These are phyloP conservation scores for Tuber umbilicatum DNA, from an alignment of 495 filamentous ascomycete genomes.

Conservation along the genomic window DNA sequence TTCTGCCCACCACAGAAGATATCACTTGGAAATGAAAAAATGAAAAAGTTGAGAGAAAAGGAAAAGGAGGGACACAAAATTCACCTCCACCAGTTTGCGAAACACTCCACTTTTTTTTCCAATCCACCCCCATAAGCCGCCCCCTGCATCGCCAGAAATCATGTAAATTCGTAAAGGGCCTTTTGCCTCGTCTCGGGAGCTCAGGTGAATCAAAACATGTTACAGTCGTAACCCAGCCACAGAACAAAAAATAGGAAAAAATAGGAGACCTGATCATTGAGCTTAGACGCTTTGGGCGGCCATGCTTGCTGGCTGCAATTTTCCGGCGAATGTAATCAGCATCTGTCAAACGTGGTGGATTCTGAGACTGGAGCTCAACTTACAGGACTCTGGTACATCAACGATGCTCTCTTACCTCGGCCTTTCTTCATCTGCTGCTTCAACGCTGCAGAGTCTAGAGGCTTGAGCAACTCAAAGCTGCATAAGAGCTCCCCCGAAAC, in stretches of 20 bases:
- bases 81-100: background rate
- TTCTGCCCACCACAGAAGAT: background rate
- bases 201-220: background rate
- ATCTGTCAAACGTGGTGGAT: background rate
- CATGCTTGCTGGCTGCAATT: slow-evolving; percentile 37
- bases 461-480: slow-evolving; percentile 95
- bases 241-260: background rate
- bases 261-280: background rate
- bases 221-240: background rate
- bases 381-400: slow-evolving; percentile 41
- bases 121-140: background rate
- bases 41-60: background rate
- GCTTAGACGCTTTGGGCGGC: slow-evolving; percentile 39
- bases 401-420: slow-evolving; percentile 61
- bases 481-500: slow-evolving; percentile 89
- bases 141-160: background rate
- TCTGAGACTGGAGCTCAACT: slow-evolving; percentile 11
- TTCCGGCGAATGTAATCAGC: slow-evolving; percentile 13
- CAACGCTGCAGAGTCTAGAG: slow-evolving; percentile 88
- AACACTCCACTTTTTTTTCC: background rate
- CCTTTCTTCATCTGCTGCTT: slow-evolving; percentile 99
- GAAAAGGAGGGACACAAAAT: background rate
- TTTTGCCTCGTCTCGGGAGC: background rate
- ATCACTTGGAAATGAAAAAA: background rate
- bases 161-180: slow-evolving; percentile 1